Percentiles rank a stretch among this genome's conserved stretches.
Conservation (phyloP, 345 rosid genomes). For the Citropsis articulata region DNA sequence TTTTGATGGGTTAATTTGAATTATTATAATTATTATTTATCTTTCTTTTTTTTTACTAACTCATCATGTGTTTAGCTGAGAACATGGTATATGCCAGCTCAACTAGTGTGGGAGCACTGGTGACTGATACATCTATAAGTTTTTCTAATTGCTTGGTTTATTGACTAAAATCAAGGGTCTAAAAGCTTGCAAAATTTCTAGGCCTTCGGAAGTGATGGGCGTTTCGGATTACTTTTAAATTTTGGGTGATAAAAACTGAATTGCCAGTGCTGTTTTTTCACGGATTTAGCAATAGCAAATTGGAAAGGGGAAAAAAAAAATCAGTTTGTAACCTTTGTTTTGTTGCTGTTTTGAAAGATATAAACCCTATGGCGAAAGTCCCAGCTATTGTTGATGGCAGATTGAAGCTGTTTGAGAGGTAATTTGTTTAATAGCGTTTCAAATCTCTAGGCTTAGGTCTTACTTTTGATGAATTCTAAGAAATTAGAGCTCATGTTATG, state of each 20-base stretch:
- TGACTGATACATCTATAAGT: not conserved
- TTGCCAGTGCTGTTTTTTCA: not conserved
- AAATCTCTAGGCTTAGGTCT: not conserved
- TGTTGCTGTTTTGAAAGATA: constrained; percentile 38
- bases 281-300: not conserved
- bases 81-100: not conserved
- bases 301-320: not conserved
- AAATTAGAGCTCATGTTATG: not conserved
- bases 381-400: constrained; percentile 82
- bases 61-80: not conserved
- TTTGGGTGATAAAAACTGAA: not conserved
- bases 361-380: constrained; percentile 65
- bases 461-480: not conserved
- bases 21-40: not conserved
- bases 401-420: constrained; percentile 87
- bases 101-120: not conserved
- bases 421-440: not conserved
- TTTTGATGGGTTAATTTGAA: not conserved
- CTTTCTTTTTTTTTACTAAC: too few relatives aligned
- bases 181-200: not conserved
- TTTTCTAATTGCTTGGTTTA: too few relatives aligned
- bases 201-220: not conserved
- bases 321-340: not conserved
- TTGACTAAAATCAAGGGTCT: not conserved
- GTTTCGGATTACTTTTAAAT: not conserved